Base-by-base conservation (phyloP, 805 yeast species). In the Yarrowia sp. region DNA sequence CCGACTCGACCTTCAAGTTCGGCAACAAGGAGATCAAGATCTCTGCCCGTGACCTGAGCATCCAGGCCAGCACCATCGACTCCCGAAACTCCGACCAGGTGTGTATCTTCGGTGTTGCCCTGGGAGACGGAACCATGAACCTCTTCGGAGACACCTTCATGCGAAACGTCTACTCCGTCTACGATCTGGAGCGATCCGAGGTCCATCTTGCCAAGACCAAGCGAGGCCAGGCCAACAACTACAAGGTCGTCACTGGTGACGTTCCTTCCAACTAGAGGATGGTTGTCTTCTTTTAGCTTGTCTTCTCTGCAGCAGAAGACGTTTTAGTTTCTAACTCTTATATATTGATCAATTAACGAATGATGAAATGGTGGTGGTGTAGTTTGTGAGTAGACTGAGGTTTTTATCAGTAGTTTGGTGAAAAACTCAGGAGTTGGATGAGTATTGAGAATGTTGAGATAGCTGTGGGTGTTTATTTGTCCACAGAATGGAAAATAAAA, bases 111-210 rank as follows among this genome's bases (percentile, higher is more conserved):
- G 63, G 63, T 9, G 48, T 56, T n/a, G 40, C 22, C 3, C 8
- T 14, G 8, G 63, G 48, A 7, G 48, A 41, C 15, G 70, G 77
- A 72, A 22, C 50, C 26, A 56, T 41, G 63, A 56, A 56, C 48
- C 63, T 41, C 7, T 56, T 56, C 19, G 63, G 63, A 26, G 63
- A 56, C n/a, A 56, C 63, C 10, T 56, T 56, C 48, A 38, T 56
- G 38, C 48, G 63, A 56, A 22, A 48, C 15, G 14, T 56, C 22
- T 56, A 56, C 48, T 26, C 63, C 19, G 63, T 56, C 14, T 56
- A 56, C 48, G 63, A 56, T 14, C 59, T 53, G 15, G 59, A 56
- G 48, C 48, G 63, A 56, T 8, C 15, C 19, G 48, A 56, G 48
- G 63, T 56, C 14, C 40, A 56, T 26, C 5, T 56, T 41, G 63